phyloP scores from a whole-genome alignment of 495 filamentous ascomycete species.

The Tuber magnatum region DNA sequence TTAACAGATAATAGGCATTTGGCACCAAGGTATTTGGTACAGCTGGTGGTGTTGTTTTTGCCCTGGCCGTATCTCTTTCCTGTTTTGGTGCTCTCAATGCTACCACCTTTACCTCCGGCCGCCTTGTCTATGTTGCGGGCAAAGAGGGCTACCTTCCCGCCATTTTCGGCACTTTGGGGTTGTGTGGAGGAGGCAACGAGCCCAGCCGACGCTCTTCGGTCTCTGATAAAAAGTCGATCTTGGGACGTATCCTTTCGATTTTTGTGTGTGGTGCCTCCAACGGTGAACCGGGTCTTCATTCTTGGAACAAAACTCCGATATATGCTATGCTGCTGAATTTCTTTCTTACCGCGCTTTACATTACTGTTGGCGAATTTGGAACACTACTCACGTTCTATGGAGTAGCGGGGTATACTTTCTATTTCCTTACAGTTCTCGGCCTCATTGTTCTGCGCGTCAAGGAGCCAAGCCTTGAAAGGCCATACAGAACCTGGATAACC shows the following conservation, averaged over 20 bases:
- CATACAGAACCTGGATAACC: slow-evolving; percentile 91
- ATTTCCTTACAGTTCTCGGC: slow-evolving; percentile 90
- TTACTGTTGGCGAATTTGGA: slow-evolving; percentile 78
- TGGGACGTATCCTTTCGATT: neutral
- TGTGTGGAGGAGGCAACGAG: slow-evolving; percentile 47
- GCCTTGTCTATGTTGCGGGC: slow-evolving; percentile 86
- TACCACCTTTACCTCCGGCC: slow-evolving; percentile 85
- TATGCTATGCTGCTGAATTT: slow-evolving; percentile 80
- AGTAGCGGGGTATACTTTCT: slow-evolving; percentile 92
- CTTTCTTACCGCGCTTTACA: slow-evolving; percentile 62
- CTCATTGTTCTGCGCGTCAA: slow-evolving; percentile 83
- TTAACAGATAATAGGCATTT: slow-evolving; percentile 47
- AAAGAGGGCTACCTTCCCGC: slow-evolving; percentile 90
- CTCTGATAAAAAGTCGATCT: slow-evolving; percentile 28
- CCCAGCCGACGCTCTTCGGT: slow-evolving; percentile 37
- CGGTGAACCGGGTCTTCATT: neutral
- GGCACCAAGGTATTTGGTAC: slow-evolving; percentile 83
- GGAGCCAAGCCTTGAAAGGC: slow-evolving; percentile 78
- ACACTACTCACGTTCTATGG: slow-evolving; percentile 95
- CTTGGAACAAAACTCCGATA: slow-evolving; percentile 60
- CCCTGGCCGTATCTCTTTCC: slow-evolving; percentile 77
- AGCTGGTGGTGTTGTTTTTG: slow-evolving; percentile 72
- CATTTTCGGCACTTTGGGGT: slow-evolving; percentile 74
- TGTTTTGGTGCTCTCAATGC: slow-evolving; percentile 92
- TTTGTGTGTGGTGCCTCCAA: slow-evolving; percentile 24